Evolutionary conservation across 345 rosid species (phyloP).

Genomic region (Populus alba): DNA sequence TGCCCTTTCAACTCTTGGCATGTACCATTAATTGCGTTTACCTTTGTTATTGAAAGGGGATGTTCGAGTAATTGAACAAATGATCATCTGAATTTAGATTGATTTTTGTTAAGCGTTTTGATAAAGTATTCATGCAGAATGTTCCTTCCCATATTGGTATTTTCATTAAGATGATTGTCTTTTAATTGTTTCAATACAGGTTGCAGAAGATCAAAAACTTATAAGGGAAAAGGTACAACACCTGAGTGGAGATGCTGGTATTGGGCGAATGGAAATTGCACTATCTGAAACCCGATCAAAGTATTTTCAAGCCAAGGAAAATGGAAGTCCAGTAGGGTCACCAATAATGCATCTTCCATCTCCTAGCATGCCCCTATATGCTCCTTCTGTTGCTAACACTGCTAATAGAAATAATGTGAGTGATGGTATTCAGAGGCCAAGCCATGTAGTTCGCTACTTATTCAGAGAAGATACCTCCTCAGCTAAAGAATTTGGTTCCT

Average conservation of each 20-base stretch:
- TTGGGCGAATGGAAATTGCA: constrained; percentile 68
- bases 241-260: constrained; percentile 72
- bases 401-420: constrained; percentile 25
- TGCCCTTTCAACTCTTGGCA: too few species aligned
- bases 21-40: too few species aligned
- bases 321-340: constrained; percentile 54
- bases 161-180: too few species aligned
- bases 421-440: constrained; percentile 38
- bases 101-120: too few species aligned
- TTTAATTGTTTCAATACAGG: constrained; percentile 29
- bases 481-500: constrained; percentile 30
- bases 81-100: too few species aligned
- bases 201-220: constrained; percentile 70
- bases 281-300: constrained; percentile 62
- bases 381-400: constrained; percentile 29
- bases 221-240: constrained; percentile 67
- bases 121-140: too few species aligned
- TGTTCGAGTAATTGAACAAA: too few species aligned
- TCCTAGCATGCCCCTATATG: constrained; percentile 33
- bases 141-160: too few species aligned
- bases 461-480: constrained; percentile 41
- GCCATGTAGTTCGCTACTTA: constrained; percentile 50
- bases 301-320: constrained; percentile 49
- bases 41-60: too few species aligned
- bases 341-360: constrained; percentile 39